Base-by-base conservation (phyloP, 345 rosid genomes). In the Noccaea caerulescens region DNA sequence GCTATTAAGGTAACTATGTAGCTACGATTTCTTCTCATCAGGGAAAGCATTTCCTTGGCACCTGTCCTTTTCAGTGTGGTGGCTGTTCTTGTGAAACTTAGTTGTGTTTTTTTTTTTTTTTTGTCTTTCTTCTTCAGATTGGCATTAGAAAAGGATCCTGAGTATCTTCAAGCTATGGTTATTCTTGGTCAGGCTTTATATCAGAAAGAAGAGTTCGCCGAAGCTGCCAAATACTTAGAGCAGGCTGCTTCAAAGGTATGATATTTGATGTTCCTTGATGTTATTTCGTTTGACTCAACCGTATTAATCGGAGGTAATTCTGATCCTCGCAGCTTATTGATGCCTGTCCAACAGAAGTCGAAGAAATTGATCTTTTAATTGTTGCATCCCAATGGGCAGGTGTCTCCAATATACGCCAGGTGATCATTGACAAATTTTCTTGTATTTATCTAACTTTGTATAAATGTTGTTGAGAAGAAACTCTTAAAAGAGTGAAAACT, bases 351-450 rank as follows among this genome's bases (percentile, higher is more conserved):
- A 76, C 82, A 45, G 83, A 71, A 58, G 80, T 66, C 0, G 91
- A 85, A 61, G 77, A 88, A 71, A 60, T 83, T 9, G 87, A 87
- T 82, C 89, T 80, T 64, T 81, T 89, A 16, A 86, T 93, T 71
- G 76, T 85, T 50, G 85, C 96, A 56, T 93, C 91, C 23, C 88
- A 84, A 52, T 88, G 88, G 88, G 94, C 98, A 45, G 98, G 97
- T 47, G 70, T 83, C 46, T 87, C 88, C 72, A 82, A 68, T 76
- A 74, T 83, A 37, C 78, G 77, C 53, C 96, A 86, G 96, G 98
- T 91, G 37, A 1, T 44, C 4, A 34, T 44, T 61, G 27, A 45
- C 34, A 18, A 12, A 43, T 9, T 25, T 75, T 14, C 20, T 46
- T 37, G 7, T n/a, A 18, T 45, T 2, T 32, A n/a, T 23, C 38